Conservation (phyloP, 768 basidiomycete genomes). For the Brasilioporus rufonigricans region DNA sequence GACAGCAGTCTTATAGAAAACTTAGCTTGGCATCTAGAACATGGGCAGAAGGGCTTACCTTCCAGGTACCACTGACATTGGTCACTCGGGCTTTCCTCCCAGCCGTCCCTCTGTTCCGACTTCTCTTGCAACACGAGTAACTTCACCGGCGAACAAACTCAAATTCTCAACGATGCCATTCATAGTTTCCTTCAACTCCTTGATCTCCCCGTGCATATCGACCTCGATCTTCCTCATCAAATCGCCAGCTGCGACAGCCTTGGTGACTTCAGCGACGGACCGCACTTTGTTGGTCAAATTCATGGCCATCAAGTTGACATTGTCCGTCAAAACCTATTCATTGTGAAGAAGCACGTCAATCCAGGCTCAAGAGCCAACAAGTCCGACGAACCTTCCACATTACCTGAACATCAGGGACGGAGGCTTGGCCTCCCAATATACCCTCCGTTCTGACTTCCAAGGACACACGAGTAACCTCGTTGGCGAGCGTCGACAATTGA, state of each 20-base stretch:
- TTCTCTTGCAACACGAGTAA: constrained; percentile 86
- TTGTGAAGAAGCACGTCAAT: constrained; percentile 15
- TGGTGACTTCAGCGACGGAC: constrained; percentile 87
- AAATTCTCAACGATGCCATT: constrained; percentile 92
- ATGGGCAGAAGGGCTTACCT: too few species aligned
- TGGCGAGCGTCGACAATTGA: constrained; percentile 69
- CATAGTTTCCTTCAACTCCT: constrained; percentile 87
- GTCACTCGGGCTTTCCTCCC: constrained; percentile 91
- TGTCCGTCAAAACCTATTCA: constrained; percentile 60
- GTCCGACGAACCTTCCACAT: constrained; percentile 76
- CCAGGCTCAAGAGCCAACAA: background rate
- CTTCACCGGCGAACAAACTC: constrained; percentile 83
- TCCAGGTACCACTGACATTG: constrained; percentile 97
- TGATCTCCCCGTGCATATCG: constrained; percentile 89
- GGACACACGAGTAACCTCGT: constrained; percentile 87
- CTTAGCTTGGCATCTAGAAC: too few species aligned
- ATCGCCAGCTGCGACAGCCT: constrained; percentile 92
- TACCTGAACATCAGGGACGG: constrained; percentile 88
- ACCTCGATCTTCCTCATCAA: constrained; percentile 92
- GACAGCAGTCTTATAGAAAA: constrained; percentile 80
- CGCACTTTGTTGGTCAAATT: constrained; percentile 91
- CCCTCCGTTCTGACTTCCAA: constrained; percentile 92
- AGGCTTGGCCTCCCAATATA: constrained; percentile 91
- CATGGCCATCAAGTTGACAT: constrained; percentile 88
- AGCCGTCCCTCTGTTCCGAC: constrained; percentile 96